Conservation (phyloP, 495 filamentous ascomycete genomes). For the Amniculicola lignicola region DNA sequence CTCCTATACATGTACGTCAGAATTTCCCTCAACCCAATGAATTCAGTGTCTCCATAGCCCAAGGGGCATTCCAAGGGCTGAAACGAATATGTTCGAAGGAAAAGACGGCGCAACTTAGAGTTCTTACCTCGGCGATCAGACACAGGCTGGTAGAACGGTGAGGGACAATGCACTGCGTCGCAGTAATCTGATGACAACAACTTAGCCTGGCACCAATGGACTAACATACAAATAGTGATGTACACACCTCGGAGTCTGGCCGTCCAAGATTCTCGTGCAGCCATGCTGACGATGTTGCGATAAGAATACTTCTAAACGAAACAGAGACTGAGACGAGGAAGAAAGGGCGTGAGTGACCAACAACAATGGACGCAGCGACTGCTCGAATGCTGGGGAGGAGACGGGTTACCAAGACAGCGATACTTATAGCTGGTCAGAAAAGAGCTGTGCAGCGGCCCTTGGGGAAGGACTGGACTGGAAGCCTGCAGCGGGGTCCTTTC, state of each 20-base stretch:
- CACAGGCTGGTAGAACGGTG: slow-evolving; percentile 28
- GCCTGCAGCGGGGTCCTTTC: no score
- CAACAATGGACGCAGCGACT: no score
- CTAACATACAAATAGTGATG: neutral
- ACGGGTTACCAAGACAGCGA: no score
- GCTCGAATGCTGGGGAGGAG: no score
- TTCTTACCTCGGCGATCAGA: slow-evolving; percentile 33
- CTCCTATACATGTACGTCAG: no score
- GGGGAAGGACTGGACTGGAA: no score
- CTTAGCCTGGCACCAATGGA: neutral
- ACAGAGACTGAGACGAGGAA: no score
- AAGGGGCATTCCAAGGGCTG: neutral
- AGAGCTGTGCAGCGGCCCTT: no score
- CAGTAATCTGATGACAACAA: slow-evolving; percentile 23
- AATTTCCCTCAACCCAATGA: no score
- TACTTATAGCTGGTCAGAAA: no score
- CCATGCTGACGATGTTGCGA: slow-evolving; percentile 11
- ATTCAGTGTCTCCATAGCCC: no score
- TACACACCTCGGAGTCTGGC: slow-evolving; percentile 19
- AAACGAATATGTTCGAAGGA: neutral
- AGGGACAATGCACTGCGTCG: neutral
- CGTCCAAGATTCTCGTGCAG: slow-evolving; percentile 11
- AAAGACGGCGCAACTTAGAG: neutral
- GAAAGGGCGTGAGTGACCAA: no score
- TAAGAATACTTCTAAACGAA: neutral